These are phyloP conservation scores for Elsinoe batatas DNA, from an alignment of 2,329 filamentous ascomycete genomes.

Conservation along the genomic window DNA sequence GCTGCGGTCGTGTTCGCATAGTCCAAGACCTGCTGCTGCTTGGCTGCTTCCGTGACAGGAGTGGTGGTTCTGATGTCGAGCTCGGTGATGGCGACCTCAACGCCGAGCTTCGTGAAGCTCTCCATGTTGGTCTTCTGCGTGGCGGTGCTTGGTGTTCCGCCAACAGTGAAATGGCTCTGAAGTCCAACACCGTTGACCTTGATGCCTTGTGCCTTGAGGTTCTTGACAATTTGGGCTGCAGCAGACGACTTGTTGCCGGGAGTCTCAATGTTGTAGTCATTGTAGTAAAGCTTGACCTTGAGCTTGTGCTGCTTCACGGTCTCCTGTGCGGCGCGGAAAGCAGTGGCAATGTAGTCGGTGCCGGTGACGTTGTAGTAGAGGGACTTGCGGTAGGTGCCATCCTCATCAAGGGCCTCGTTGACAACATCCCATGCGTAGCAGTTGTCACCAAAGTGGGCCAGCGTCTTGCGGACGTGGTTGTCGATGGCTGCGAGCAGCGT, in stretches of 20 bases:
- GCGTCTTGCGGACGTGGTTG: constrained; percentile 51
- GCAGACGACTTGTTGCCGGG: constrained; percentile 38
- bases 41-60: constrained; percentile 34
- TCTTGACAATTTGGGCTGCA: constrained; percentile 27
- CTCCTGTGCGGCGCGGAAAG: constrained; percentile 47
- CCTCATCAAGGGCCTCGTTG: constrained; percentile 53
- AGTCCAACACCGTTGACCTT: constrained; percentile 53
- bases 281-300: constrained; percentile 51
- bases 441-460: constrained; percentile 48
- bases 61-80: constrained; percentile 46
- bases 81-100: constrained; percentile 54
- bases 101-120: constrained; percentile 41
- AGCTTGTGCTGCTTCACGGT: constrained; percentile 47
- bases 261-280: constrained; percentile 55
- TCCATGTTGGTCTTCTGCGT: constrained; percentile 38
- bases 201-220: constrained; percentile 29
- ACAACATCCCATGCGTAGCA: constrained; percentile 58
- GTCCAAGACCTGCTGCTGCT: constrained; percentile 39
- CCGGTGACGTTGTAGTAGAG: constrained; percentile 50
- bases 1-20: constrained; percentile 33
- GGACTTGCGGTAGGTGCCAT: constrained; percentile 42
- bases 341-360: constrained; percentile 46
- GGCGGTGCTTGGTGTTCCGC: constrained; percentile 39
- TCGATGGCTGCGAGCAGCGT: constrained; percentile 49
- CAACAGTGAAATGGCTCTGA: constrained; percentile 51